Base-by-base conservation (phyloP, 2,329 filamentous ascomycete species). In the Shiraia sp. region DNA sequence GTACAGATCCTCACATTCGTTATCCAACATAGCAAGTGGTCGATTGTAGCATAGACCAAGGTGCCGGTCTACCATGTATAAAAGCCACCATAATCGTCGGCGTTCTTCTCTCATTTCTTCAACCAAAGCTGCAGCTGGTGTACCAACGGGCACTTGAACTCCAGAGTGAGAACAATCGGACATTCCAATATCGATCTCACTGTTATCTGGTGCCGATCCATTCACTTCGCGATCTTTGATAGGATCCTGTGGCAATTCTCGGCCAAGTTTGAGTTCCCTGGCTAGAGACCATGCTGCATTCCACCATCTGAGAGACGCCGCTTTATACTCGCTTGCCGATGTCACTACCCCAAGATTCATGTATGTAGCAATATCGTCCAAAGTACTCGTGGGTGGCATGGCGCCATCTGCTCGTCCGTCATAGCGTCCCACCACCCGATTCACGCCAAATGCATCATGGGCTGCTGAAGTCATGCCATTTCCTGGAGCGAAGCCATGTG, bases 281-380 rank as follows among this genome's bases (percentile, higher is more conserved):
- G 90, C 90, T 31, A 96, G 75, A 19, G 88, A 89, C 90, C 90
- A 96, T 2, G 91, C 90, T 1, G 88, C 87, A 59, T 92, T 92
- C 90, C 90, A 96, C 91, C 90, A 96, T 36, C 90, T 78, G 57
- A 96, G 76, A 60, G 89, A 95, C 9, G 90, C 90, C 3, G 88
- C 89, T 32, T 61, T 61, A 70, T 95, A 92, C 66, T 96, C 90
- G 63, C 89, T 95, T 13, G 90, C 90, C 7, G 90, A 95, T 3
- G 95, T 87, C 1, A 96, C 90, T 0, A 89, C 93, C 3, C 90
- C 91, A 28, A 96, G 73, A 63, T 96, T 90, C 45, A 95, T 88
- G 63, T 95, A 96, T 0, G 90, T 95, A 17, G 89, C 85, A 6
- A 96, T 86, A 65, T 96, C 90, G 66, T 96, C 91, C 6, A 95